Percentiles rank a stretch among this genome's conserved stretches.
Conservation (phyloP, 805 yeast species). For the Lipomyces oligophaga region DNA sequence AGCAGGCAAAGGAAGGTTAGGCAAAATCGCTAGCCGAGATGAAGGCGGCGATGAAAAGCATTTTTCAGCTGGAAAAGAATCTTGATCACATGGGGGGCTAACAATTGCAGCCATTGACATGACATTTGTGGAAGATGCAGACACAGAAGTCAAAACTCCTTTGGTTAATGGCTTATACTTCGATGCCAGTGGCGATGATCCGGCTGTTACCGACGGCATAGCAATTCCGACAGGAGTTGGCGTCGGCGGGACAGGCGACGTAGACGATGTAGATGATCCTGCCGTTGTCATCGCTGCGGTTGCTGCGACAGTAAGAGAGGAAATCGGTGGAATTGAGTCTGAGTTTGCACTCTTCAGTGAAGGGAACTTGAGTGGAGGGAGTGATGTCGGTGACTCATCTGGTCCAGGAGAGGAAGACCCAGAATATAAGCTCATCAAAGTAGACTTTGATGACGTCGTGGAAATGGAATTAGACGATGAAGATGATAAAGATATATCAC, state of each 20-base stretch:
- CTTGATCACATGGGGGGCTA: no score
- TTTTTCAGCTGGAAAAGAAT: no score
- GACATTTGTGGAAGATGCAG: conserved; percentile 16
- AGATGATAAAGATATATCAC: no score
- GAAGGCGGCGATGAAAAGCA: no score
- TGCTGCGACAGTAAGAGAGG: background rate
- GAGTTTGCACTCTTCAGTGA: no score
- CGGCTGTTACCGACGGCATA: background rate
- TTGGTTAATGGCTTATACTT: no score
- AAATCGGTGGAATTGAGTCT: no score
- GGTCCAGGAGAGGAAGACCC: conserved; percentile 10
- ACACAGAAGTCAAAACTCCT: conserved; percentile 15
- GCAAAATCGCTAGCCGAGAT: no score
- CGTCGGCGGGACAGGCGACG: conserved; percentile 1
- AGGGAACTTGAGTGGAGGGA: no score
- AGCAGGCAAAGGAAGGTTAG: background rate
- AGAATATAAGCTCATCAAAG: background rate
- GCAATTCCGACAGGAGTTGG: conserved; percentile 1
- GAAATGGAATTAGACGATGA: conserved; percentile 7
- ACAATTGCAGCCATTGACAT: conserved; percentile 13
- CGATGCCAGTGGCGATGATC: no score
- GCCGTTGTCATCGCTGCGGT: background rate
- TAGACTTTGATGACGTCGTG: conserved; percentile 2
- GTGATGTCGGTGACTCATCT: conserved; percentile 4
- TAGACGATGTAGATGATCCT: conserved; percentile 1